Percentiles rank a stretch among this genome's conserved stretches.
These are phyloP conservation scores for Pichia terricola DNA, from an alignment of 1,139 yeast genomes.

Conservation along the genomic window DNA sequence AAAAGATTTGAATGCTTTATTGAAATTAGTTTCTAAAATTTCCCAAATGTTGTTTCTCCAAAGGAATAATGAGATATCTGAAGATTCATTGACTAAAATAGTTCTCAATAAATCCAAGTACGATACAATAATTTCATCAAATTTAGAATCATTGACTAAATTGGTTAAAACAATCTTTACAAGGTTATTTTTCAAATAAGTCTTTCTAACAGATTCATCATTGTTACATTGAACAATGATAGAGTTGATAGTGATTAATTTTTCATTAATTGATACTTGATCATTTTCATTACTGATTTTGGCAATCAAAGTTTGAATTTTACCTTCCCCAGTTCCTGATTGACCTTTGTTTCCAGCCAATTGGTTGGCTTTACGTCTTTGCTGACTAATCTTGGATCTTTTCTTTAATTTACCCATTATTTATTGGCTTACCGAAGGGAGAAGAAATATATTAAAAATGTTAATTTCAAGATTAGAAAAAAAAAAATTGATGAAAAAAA, in stretches of 20 bases:
- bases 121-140: constrained; percentile 60
- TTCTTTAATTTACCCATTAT: constrained; percentile 70
- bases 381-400: constrained; percentile 48
- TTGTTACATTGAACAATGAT: constrained; percentile 26
- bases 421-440: background rate
- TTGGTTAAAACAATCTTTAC: constrained; percentile 37
- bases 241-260: constrained; percentile 69
- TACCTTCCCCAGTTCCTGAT: constrained; percentile 38
- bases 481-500: constrained; percentile 12
- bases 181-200: constrained; percentile 62
- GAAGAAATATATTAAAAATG: background rate
- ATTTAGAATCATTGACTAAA: constrained; percentile 1
- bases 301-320: constrained; percentile 58
- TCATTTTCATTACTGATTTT: constrained; percentile 40
- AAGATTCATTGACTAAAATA: constrained; percentile 80
- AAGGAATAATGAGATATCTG: constrained; percentile 61
- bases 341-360: constrained; percentile 2
- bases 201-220: constrained; percentile 35
- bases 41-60: constrained; percentile 78
- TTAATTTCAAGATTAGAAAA: background rate
- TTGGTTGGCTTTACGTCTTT: constrained; percentile 21
- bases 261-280: constrained; percentile 51
- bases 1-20: constrained; percentile 44
- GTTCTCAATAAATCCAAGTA: constrained; percentile 75
- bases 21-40: constrained; percentile 37